These are phyloP conservation scores for Tuber magnatum DNA, from an alignment of 495 filamentous ascomycete species.

Conservation along the genomic window DNA sequence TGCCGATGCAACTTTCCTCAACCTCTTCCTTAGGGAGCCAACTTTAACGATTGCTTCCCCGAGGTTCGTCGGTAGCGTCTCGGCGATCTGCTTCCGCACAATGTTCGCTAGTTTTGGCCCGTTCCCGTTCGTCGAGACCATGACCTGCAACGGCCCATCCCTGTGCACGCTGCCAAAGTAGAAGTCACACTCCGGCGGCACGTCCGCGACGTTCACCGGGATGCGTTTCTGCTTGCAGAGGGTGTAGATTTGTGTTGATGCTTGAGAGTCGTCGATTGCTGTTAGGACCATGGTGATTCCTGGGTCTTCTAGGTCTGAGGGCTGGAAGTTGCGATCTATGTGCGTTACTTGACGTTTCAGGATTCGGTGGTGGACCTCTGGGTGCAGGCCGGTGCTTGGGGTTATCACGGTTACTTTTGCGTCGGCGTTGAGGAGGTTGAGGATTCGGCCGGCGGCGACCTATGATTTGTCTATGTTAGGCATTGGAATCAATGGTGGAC, in stretches of 20 bases:
- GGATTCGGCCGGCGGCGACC: constrained; percentile 92
- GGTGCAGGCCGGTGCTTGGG: constrained; percentile 70
- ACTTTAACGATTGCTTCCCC: constrained; percentile 79
- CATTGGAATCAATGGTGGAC: constrained; percentile 15
- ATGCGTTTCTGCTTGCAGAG: constrained; percentile 79
- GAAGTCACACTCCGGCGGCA: constrained; percentile 94
- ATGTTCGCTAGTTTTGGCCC: constrained; percentile 85
- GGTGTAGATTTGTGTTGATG: constrained; percentile 80
- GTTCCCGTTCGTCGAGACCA: constrained; percentile 97
- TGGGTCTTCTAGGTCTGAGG: constrained; percentile 63
- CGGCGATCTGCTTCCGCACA: constrained; percentile 74
- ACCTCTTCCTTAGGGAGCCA: constrained; percentile 67
- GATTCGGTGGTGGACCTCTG: constrained; percentile 78
- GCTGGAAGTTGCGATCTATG: constrained; percentile 71
- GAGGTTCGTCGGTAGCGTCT: constrained; percentile 62
- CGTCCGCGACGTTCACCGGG: constrained; percentile 91
- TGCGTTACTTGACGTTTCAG: constrained; percentile 64
- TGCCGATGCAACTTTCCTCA: constrained; percentile 67
- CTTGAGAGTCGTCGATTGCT: constrained; percentile 84
- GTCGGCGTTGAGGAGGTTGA: constrained; percentile 88
- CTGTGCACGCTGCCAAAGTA: constrained; percentile 95
- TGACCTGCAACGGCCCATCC: constrained; percentile 91
- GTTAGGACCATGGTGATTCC: constrained; percentile 76
- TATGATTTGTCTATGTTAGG: constrained; percentile 42
- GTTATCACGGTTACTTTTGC: constrained; percentile 79